Base-by-base conservation (phyloP, 495 filamentous ascomycete genomes). In the Podospora bellae-mahoneyi region DNA sequence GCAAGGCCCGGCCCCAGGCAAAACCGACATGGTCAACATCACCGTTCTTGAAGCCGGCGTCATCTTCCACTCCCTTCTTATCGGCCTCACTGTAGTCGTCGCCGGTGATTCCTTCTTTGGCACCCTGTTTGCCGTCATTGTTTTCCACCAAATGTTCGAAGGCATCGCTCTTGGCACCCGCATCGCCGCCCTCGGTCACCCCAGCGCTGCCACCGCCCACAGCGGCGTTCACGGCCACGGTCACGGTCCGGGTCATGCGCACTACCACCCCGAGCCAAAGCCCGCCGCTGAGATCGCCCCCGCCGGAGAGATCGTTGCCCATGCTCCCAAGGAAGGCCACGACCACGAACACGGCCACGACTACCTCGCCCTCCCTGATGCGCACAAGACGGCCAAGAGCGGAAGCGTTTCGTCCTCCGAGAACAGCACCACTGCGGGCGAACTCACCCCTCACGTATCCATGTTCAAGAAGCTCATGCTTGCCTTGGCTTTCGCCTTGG, bases 81-180 rank as follows among this genome's bases (percentile, higher is more conserved):
- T 88, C 56, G 87, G 87, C 23, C 68, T 89, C 60, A 86, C 85
- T 26, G 80, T 88, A 2, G 84, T 86, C 20, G 85, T 89, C 9
- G 79, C 85, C 2, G 83, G 79, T 27, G 85, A 88, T 75, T 80
- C 77, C 32, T 82, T 80, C 72, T 88, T 88, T 78, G 74, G 79
- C 57, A 84, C 82, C 7, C 82, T 89, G 34, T 83, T 86, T 67
- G 73, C 83, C 48, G 87, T 88, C 55, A 86, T 89, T 62, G 71
- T 87, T 62, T 88, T 89, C 77, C 87, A 88, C 69, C 87, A 94
- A 73, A 89, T 90, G 73, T 93, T 94, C 64, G 91, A 94, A 79
- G 91, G 91, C 20, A 82, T 61, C 61, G 90, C 90, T 19, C 84
- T 93, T 10, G 90, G 90, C 4, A 85, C 89, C 10, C 87, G 90